These are phyloP conservation scores for Bondarzewia mesenterica DNA, from an alignment of 1,284 basidiomycete genomes.

Conservation along the genomic window DNA sequence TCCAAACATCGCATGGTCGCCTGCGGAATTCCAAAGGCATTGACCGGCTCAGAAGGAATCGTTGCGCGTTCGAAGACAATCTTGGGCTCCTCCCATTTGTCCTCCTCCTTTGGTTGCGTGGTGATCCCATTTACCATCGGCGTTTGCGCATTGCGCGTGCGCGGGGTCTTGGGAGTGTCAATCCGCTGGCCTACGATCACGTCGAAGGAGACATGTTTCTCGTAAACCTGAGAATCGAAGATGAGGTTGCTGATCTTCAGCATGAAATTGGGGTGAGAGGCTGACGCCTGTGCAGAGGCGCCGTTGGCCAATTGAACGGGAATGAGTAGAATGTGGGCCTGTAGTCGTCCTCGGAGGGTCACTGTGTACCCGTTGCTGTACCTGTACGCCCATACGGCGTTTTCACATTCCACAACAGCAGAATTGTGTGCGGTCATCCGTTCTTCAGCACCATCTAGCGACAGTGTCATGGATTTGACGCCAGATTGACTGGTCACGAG, in stretches of 20 bases:
- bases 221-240: constrained; percentile 61
- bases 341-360: constrained; percentile 61
- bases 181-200: constrained; percentile 41
- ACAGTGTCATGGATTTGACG: constrained; percentile 67
- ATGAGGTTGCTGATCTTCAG: constrained; percentile 62
- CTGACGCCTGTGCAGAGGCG: constrained; percentile 9
- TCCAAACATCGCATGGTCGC: constrained; percentile 80
- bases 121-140: constrained; percentile 27
- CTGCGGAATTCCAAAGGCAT: constrained; percentile 78
- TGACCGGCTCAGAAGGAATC: constrained; percentile 71
- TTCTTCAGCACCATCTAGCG: constrained; percentile 65
- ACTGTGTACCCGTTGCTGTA: constrained; percentile 71
- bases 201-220: constrained; percentile 60
- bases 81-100: constrained; percentile 51
- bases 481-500: constrained; percentile 74
- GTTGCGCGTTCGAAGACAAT: constrained; percentile 47
- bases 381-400: constrained; percentile 68
- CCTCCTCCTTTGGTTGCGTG: constrained; percentile 28
- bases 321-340: constrained; percentile 46
- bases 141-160: constrained; percentile 29
- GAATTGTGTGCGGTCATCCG: constrained; percentile 39
- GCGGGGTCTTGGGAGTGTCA: constrained; percentile 32
- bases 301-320: constrained; percentile 14
- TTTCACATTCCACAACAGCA: constrained; percentile 55
- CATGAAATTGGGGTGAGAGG: constrained; percentile 11